phyloP scores from a whole-genome alignment of 177 flowering plant species.

The Vitis hybrid region DNA sequence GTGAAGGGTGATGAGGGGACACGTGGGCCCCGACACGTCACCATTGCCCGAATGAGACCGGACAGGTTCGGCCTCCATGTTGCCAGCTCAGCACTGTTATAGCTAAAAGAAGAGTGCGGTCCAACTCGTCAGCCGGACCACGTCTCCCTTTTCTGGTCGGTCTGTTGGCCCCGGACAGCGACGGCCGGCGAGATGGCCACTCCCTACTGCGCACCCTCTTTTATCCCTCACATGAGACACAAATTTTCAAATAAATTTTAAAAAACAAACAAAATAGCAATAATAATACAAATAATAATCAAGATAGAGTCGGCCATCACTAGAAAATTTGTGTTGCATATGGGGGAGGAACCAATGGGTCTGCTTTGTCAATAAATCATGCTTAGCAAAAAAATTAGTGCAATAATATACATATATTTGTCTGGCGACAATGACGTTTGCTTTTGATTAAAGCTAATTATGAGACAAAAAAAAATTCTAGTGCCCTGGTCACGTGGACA shows the following conservation, averaged over 20 bases:
- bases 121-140: conserved; percentile 25
- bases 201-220: too few species aligned
- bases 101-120: not conserved
- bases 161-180: conserved; percentile 24
- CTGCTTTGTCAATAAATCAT: not conserved
- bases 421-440: not conserved
- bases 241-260: too few species aligned
- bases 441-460: not conserved
- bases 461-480: not conserved
- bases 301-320: not conserved
- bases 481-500: conserved; percentile 27
- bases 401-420: not conserved
- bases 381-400: not conserved
- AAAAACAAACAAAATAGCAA: too few species aligned
- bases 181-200: conserved; percentile 2
- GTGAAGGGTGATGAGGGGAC: conserved; percentile 2
- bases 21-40: conserved; percentile 28
- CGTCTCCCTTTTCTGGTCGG: conserved; percentile 21
- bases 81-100: conserved; percentile 19
- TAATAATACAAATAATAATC: not conserved
- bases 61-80: conserved; percentile 27
- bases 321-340: not conserved
- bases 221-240: too few species aligned
- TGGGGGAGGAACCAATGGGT: conserved; percentile 1
- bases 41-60: not conserved